Evolutionary conservation across 1,284 basidiomycete genomes (phyloP), one percentile per base, ranked within the genome.

Genomic region (Tausonia pullulans): DNA sequence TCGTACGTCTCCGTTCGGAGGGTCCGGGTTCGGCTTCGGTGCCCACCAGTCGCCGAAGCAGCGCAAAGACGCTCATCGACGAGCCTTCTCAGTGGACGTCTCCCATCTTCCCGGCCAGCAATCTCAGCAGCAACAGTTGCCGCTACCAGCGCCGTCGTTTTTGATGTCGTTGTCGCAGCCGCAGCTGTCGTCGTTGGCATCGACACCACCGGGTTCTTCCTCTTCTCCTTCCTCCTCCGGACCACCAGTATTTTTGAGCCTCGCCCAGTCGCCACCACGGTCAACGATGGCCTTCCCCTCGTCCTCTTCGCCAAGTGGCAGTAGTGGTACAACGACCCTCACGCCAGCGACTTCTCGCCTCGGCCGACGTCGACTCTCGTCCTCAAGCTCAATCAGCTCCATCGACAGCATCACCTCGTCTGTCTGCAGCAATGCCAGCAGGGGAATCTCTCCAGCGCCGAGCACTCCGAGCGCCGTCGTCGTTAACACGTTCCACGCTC

Each of bases 81-180:
- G 61, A 27, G 50, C 61, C 2, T 62, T 62, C 27, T 62, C 61
- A 7, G 61, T 62, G 3, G 61, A 62, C 11, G 39, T 54, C n/a
- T 44, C 49, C 9, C 39, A n/a, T 7, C n/a, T 48, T 7, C 58
- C 50, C 3, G 9, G 8, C 8, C 58, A 40, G 27, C 16, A 9
- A 10, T 40, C 53, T 16, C n/a, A 6, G 46, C 41, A 50, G 27
- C 58, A 13, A 13, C 11, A 39, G 48, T 27, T n/a, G 41, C 6
- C 48, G 41, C 27, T 48, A 43, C 14, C 46, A 48, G 48, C 13
- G 39, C 27, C 40, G 43, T 41, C 53, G 27, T 27, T 27, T 27
- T 27, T 27, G 27, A 27, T 41, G 8, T 50, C 46, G 10, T 7
- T 51, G 7, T 50, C 58, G 46, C 41, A 39, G 7, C 41, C 40